Evolutionary conservation across 2,329 filamentous ascomycete species (phyloP), one percentile per base, ranked within the genome.

Genomic region (Nannizziopsis barbatae): DNA sequence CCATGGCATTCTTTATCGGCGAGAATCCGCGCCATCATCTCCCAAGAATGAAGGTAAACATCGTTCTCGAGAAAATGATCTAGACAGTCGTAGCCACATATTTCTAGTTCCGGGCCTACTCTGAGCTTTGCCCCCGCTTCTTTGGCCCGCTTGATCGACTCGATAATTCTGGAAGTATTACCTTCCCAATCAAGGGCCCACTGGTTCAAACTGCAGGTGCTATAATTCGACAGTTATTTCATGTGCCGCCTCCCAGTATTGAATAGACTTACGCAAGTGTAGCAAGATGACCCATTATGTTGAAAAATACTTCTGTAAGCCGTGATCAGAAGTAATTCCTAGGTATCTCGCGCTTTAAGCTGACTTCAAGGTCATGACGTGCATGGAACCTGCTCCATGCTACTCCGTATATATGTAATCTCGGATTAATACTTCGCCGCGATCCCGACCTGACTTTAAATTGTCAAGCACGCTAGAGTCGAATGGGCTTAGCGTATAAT

Each of bases 101-200:
- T 55, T 47, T 60, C 58, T 17, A 60, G 51, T 36, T 60, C 76
- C 2, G 72, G 76, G 1, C 76, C 76, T 1, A 75, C 72, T 50
- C 80, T 69, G n/a, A 83, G 64, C 2, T 67, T 73, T 8, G 80
- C 79, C 36, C 77, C 75, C 5, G 68, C 67, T 32, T 65, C 65
- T 62, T 83, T 83, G 12, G 80, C 78, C 35, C 63, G 54, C 30
- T 65, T 67, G 54, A 84, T 80, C 42, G 74, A 77, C 61, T 81
- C 69, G 12, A 80, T 69, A 53, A 84, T 83, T n/a, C 81, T 70
- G 36, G 72, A 67, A 1, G 71, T 65, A 58, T 84, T 84, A 36
- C 79, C 79, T 52, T 75, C 68, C 55, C 76, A 82, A 59, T 82
- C 79, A 11, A 81, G 69, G 40, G 74, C 57, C 55, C 56, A 60